Conservation (phyloP, 2,329 filamentous ascomycete species). For the Phialophora expanda region DNA sequence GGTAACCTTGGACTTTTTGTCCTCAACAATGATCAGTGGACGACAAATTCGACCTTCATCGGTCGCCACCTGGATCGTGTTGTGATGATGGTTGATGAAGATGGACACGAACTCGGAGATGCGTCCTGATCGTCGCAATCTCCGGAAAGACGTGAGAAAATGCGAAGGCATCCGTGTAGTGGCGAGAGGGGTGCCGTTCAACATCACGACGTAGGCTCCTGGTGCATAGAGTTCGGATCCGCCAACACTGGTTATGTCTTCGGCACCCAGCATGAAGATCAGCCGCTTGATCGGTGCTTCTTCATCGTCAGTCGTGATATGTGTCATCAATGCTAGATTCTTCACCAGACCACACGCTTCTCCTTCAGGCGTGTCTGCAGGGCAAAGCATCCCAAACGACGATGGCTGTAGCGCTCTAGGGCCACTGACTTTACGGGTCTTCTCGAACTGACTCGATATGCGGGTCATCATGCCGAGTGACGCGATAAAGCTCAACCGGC, state of each 20-base stretch:
- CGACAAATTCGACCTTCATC: constrained; percentile 97
- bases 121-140: constrained; percentile 83
- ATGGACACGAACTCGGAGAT: constrained; percentile 97
- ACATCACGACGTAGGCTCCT: constrained; percentile 86
- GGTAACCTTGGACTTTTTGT: constrained; percentile 80
- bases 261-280: constrained; percentile 83
- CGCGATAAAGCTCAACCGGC: constrained; percentile 92
- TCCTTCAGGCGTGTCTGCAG: constrained; percentile 96
- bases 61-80: constrained; percentile 90
- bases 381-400: constrained; percentile 97
- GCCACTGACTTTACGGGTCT: constrained; percentile 94
- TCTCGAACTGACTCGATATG: constrained; percentile 98
- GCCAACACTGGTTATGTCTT: constrained; percentile 77
- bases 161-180: constrained; percentile 83
- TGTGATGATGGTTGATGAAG: constrained; percentile 91
- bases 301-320: constrained; percentile 96
- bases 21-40: constrained; percentile 93
- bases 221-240: constrained; percentile 85
- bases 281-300: constrained; percentile 87
- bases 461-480: constrained; percentile 99
- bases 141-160: constrained; percentile 84
- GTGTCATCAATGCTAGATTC: constrained; percentile 97
- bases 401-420: constrained; percentile 95
- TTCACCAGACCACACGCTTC: constrained; percentile 98
- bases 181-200: constrained; percentile 94